Conservation (phyloP, 2,329 filamentous ascomycete genomes). For the Geosmithia flava region DNA sequence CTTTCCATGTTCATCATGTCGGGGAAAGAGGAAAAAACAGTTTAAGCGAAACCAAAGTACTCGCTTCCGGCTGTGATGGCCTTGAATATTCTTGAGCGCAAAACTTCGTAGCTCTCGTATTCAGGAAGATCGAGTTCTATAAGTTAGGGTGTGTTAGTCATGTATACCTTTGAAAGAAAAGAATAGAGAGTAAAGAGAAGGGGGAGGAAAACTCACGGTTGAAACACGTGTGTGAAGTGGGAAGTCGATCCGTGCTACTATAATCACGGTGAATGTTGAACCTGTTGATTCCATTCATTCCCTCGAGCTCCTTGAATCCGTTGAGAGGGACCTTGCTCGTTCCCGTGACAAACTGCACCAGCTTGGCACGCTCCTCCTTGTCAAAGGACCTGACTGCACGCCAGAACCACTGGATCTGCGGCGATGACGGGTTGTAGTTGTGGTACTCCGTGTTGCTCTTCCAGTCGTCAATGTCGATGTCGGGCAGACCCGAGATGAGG, state of each 20-base stretch:
- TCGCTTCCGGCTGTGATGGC: conserved; percentile 97
- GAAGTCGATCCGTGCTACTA: conserved; percentile 88
- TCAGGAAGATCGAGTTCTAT: conserved; percentile 94
- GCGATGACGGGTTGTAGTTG: conserved; percentile 88
- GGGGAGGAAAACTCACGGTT: conserved; percentile 62
- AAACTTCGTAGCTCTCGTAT: conserved; percentile 88
- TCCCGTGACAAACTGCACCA: conserved; percentile 95
- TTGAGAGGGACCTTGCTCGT: conserved; percentile 98
- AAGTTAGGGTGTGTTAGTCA: conserved; percentile 22
- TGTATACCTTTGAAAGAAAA: conserved; percentile 14
- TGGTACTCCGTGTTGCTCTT: conserved; percentile 98
- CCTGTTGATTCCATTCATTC: conserved; percentile 95
- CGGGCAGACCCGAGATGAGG: conserved; percentile 89
- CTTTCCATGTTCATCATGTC: not conserved
- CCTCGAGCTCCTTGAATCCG: conserved; percentile 96
- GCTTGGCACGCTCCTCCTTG: conserved; percentile 95
- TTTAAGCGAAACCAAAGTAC: conserved; percentile 91
- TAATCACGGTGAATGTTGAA: conserved; percentile 99
- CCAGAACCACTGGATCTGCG: conserved; percentile 99
- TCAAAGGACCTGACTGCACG: conserved; percentile 92
- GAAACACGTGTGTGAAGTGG: conserved; percentile 96
- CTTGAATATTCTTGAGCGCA: conserved; percentile 80
- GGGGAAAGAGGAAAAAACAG: not conserved
- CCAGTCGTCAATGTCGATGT: conserved; percentile 98
- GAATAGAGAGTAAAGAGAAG: no score